Evolutionary conservation across 1,284 basidiomycete species (phyloP).

Genomic region (Pseudozyma sp.): DNA sequence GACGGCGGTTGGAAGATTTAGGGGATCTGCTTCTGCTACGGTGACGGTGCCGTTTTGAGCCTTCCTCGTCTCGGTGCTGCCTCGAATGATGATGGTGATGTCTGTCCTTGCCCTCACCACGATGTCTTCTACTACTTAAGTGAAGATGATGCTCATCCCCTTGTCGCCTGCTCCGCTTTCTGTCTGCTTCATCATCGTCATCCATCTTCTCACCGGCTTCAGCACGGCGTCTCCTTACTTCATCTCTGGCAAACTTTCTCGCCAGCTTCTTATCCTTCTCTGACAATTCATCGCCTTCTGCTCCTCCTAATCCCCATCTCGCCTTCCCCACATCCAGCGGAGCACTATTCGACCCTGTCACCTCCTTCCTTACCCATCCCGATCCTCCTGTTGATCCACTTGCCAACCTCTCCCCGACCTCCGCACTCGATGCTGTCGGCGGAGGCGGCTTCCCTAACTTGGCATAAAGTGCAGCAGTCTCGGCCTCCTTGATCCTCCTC

Average conservation of each 20-base stretch:
- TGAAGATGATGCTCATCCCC: constrained; percentile 2
- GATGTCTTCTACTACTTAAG: constrained; percentile 15
- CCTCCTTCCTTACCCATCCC: constrained; percentile 14
- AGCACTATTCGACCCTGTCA: constrained; percentile 49
- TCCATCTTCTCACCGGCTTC: constrained; percentile 26
- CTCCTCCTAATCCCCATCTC: constrained; percentile 26
- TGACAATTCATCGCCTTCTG: constrained; percentile 20
- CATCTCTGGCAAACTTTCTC: constrained; percentile 46
- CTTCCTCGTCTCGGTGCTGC: constrained; percentile 10
- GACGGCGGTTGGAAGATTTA: constrained; percentile 9
- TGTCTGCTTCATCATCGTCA: constrained; percentile 12
- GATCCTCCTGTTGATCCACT: constrained; percentile 16
- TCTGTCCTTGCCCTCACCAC: constrained; percentile 8
- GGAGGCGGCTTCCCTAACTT: constrained; percentile 46
- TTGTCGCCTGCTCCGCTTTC: constrained; percentile 16
- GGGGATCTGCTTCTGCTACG: constrained; percentile 38
- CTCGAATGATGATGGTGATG: constrained; percentile 10
- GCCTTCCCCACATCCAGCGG: constrained; percentile 22
- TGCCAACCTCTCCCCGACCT: constrained; percentile 38
- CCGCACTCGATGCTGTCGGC: background rate
- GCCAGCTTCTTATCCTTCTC: constrained; percentile 55
- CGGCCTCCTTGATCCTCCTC: constrained; percentile 58
- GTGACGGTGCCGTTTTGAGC: constrained; percentile 15
- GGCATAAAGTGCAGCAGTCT: constrained; percentile 59
- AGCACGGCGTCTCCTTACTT: constrained; percentile 31